Base-by-base conservation (phyloP, 805 yeast genomes). In the Pichia cephalocereana region DNA sequence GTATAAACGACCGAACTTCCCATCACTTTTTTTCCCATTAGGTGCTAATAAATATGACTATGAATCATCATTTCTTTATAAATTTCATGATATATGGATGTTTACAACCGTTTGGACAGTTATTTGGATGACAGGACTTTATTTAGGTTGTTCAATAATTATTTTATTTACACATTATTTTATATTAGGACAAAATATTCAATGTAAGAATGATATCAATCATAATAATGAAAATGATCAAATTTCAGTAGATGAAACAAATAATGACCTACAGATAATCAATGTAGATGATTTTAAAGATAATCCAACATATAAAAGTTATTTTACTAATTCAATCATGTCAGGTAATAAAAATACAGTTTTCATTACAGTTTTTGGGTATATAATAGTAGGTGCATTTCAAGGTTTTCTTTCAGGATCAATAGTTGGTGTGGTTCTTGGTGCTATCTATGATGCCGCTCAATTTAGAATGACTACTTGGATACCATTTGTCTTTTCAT, bases 381-480 rank as follows among this genome's bases (percentile, higher is more conserved):
- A 83, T 56, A 43, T 77, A 0, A 23, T 72, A 0, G 59, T 78
- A 27, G 93, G 89, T 0, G 70, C 78, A 7, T 55, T 75, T 0
- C 86, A 80, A 57, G 96, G 85, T 0, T 69, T 86, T 40, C 66
- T 80, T 2, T 69, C 82, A 1, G 98, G 97, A 0, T 79, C 90
- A 1, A 71, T 87, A 7, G 72, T 85, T 39, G 97, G 96, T 0
- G 69, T 89, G 12, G 61, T 93, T 40, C 61, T 86, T 17, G 82
- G 82, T 36, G 85, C 88, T 1, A 75, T 89, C 8, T 90, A 90
- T 66, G 71, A 75, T 47, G 80, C 95, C 0, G 96, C 96, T 0
- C 72, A 83, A 26, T 79, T 91, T 57, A 76, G 84, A 23, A 86
- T 93, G 95, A 83, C 95, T 12, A 86, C 97, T 0, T 91, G 99